Evolutionary conservation across 306 rosid species (phyloP).

Genomic region (Hippophae gyantsensis): DNA sequence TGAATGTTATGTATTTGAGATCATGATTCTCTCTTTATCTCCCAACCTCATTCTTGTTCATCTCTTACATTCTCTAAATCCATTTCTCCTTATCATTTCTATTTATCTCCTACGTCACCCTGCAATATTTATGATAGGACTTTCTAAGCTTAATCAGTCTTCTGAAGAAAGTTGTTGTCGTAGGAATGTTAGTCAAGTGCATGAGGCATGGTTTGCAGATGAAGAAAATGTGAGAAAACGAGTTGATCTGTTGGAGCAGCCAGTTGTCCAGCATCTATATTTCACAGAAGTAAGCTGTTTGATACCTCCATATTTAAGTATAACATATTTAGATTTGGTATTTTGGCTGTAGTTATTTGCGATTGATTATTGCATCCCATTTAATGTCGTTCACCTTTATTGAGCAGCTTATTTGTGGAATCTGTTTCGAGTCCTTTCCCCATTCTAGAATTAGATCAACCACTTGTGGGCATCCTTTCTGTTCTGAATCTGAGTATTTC

Average conservation of each 20-base stretch:
- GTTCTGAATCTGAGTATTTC: conserved; percentile 8
- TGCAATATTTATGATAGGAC: conserved; percentile 8
- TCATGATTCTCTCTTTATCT: no score
- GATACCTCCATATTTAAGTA: not conserved
- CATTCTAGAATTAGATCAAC: conserved; percentile 35
- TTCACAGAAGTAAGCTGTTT: conserved; percentile 31
- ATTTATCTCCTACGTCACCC: no score
- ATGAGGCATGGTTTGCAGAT: conserved; percentile 65
- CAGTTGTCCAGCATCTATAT: conserved; percentile 29
- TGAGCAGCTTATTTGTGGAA: conserved; percentile 54
- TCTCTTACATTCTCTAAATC: not conserved
- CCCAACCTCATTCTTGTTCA: no score
- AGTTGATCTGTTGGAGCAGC: conserved; percentile 47
- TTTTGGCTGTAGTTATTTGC: not conserved
- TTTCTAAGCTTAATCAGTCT: not conserved
- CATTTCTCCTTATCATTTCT: no score
- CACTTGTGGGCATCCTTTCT: conserved; percentile 74
- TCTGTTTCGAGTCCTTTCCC: conserved; percentile 55
- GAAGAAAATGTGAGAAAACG: conserved; percentile 51
- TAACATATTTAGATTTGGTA: not conserved
- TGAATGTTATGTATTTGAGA: no score
- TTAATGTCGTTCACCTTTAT: conserved; percentile 8
- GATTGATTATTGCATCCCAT: not conserved
- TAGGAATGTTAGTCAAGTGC: conserved; percentile 64
- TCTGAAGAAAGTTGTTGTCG: not conserved